These are phyloP conservation scores for Pestalotiopsis sp. DNA, from an alignment of 2,329 filamentous ascomycete species.

Conservation along the genomic window DNA sequence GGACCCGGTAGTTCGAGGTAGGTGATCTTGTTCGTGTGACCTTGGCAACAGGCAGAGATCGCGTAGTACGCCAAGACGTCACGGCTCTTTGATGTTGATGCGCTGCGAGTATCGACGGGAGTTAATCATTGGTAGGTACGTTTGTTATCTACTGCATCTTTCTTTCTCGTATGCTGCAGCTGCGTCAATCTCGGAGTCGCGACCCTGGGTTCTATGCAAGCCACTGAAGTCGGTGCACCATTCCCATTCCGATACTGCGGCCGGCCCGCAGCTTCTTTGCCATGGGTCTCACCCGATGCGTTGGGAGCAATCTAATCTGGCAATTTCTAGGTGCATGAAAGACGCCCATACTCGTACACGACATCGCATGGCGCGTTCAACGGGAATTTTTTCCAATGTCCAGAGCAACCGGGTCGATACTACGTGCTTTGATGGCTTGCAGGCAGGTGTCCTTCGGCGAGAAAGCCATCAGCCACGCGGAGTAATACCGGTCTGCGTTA, in stretches of 20 bases:
- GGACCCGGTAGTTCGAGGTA: background rate
- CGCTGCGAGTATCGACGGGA: background rate
- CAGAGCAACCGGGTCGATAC: background rate
- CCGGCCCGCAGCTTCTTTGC: background rate
- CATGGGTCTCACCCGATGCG: background rate
- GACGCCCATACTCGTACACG: background rate
- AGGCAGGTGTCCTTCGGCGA: background rate
- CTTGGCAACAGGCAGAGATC: background rate
- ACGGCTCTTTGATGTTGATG: background rate
- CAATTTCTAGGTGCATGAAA: background rate
- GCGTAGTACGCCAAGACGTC: background rate
- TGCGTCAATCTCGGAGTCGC: background rate
- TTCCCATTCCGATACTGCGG: background rate
- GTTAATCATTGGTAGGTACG: background rate
- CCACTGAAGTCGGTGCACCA: background rate
- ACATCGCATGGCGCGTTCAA: background rate
- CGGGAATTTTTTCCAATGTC: background rate
- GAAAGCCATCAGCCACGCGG: background rate
- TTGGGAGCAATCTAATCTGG: background rate
- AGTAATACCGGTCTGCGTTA: background rate
- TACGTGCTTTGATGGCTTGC: background rate
- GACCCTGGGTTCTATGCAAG: background rate
- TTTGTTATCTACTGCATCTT: background rate
- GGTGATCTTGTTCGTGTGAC: background rate
- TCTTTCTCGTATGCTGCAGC: background rate